Percentiles rank a stretch among this genome's conserved stretches.
Evolutionary conservation across 345 rosid genomes (phyloP).

Genomic region (Barbarea vulgaris): DNA sequence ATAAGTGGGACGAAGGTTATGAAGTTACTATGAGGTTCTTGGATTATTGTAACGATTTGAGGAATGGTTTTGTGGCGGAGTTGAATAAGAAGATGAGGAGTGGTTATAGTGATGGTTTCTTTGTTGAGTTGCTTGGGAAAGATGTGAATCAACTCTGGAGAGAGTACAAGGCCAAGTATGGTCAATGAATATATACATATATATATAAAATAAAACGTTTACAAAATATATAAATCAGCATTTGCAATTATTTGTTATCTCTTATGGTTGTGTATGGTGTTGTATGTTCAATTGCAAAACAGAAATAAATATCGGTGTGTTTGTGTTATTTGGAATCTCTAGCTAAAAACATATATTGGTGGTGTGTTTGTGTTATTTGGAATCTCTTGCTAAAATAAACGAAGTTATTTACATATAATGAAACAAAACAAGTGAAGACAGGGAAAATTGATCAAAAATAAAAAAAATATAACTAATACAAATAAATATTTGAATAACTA

Average conservation of each 20-base stretch:
- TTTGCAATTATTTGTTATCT: too few species aligned
- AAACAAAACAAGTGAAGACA: background rate
- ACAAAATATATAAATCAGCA: too few species aligned
- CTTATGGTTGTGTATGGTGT: background rate
- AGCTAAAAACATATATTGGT: too few species aligned
- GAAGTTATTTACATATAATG: background rate
- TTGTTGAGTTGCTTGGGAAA: slow-evolving; percentile 60
- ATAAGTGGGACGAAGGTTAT: slow-evolving; percentile 70
- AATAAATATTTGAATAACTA: background rate
- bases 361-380: too few species aligned
- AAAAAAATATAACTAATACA: too few species aligned
- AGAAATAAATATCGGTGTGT: background rate
- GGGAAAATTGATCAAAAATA: background rate
- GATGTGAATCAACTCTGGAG: slow-evolving; percentile 64
- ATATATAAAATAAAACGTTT: background rate
- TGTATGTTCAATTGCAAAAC: background rate
- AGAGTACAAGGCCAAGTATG: slow-evolving; percentile 68
- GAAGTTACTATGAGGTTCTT: slow-evolving; percentile 68
- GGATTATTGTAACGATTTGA: slow-evolving; percentile 57
- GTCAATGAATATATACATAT: background rate
- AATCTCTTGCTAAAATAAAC: too few species aligned
- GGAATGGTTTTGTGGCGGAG: slow-evolving; percentile 66
- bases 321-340: too few species aligned
- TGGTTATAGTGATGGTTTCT: slow-evolving; percentile 49
- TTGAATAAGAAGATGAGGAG: slow-evolving; percentile 64